Evolutionary conservation across 2,329 filamentous ascomycete species (phyloP).

Genomic region (Trichoderma polysporum): DNA sequence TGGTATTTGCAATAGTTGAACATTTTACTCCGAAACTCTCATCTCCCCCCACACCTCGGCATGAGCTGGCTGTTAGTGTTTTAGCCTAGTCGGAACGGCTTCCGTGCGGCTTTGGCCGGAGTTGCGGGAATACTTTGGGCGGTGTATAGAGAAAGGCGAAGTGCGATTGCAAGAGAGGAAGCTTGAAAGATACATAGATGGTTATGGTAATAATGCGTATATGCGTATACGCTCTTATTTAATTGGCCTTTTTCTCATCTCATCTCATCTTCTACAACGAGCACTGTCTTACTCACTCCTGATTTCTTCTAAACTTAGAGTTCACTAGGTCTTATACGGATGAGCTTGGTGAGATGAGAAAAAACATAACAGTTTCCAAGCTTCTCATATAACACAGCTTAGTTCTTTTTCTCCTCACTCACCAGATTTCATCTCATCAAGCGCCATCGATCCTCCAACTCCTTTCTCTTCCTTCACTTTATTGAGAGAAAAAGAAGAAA

Average conservation of each 20-base stretch:
- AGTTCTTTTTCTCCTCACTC: neutral
- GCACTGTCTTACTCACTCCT: too few species aligned
- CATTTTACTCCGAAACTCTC: neutral
- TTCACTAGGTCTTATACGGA: slow-evolving; percentile 11
- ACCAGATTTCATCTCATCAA: neutral
- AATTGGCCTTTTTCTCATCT: neutral
- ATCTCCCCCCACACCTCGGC: slow-evolving; percentile 1
- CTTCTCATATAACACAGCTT: neutral
- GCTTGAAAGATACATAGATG: neutral
- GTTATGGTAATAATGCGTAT: neutral
- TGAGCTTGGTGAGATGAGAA: neutral
- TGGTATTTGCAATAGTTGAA: neutral
- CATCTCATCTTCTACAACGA: neutral
- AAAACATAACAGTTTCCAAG: too few species aligned
- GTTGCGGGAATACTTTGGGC: too few species aligned
- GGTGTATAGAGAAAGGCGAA: too few species aligned
- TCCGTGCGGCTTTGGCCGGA: neutral
- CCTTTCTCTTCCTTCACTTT: too few species aligned
- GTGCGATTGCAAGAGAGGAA: too few species aligned
- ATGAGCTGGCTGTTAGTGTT: neutral
- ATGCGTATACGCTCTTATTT: neutral
- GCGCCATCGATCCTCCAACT: neutral
- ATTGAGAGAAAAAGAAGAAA: neutral
- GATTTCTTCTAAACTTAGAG: neutral
- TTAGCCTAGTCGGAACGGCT: neutral